Percentiles rank a stretch among this genome's conserved stretches.
Evolutionary conservation across 192 early-diverging fungal genomes (phyloP).

Genomic region (Backusella mclennaniae): DNA sequence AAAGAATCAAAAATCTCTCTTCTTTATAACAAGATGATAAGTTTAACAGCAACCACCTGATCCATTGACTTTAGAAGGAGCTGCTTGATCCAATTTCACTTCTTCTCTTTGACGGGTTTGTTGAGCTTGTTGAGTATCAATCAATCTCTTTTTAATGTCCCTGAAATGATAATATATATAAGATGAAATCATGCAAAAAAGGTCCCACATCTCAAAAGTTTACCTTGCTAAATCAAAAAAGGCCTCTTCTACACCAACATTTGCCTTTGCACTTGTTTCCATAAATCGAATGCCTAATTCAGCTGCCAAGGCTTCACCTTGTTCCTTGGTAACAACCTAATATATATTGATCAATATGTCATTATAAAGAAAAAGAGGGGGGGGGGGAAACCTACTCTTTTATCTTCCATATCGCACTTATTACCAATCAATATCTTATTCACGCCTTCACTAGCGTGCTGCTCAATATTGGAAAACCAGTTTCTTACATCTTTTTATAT

Average conservation of each 20-base stretch:
- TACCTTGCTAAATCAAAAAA: constrained; percentile 94
- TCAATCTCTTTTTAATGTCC: constrained; percentile 98
- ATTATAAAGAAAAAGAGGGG: too few species aligned
- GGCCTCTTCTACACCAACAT: constrained; percentile 96
- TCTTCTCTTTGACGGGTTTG: constrained; percentile 35
- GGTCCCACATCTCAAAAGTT: not conserved
- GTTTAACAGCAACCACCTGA: not conserved
- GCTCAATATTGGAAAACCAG: constrained; percentile 99
- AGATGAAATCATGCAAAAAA: not conserved
- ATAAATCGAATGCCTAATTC: constrained; percentile 95
- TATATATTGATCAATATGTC: not conserved
- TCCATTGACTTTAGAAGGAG: constrained; percentile 13
- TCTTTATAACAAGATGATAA: not conserved
- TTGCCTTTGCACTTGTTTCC: constrained; percentile 98
- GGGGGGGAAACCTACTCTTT: constrained; percentile 51
- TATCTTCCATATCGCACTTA: constrained; percentile 98
- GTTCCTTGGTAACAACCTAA: constrained; percentile 81
- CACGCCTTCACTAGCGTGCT: constrained; percentile 98
- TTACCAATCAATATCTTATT: constrained; percentile 99
- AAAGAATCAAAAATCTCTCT: not conserved
- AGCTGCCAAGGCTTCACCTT: constrained; percentile 90
- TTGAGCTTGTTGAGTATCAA: constrained; percentile 77
- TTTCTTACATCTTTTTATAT: constrained; percentile 88
- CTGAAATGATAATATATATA: constrained; percentile 36
- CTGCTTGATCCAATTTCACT: constrained; percentile 25